Evolutionary conservation across 129 eudicot genomes (phyloP).

Genomic region (Pittosporum tobira): DNA sequence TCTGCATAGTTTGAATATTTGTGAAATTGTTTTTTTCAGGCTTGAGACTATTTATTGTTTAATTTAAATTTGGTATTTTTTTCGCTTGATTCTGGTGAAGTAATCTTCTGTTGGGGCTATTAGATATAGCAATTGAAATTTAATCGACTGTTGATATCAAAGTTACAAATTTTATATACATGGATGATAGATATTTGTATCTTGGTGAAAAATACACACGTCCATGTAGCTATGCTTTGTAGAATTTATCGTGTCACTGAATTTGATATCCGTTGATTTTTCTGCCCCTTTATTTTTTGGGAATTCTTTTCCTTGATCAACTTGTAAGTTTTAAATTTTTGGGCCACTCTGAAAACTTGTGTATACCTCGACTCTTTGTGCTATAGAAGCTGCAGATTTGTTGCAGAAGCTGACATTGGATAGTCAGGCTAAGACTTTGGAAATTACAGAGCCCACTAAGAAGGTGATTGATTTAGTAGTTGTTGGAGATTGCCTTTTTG

Average conservation of each 20-base stretch:
- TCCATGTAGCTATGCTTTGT: too few species aligned
- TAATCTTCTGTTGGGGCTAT: too few species aligned
- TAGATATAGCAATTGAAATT: too few species aligned
- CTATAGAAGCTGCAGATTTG: constrained; percentile 73
- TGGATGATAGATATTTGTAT: too few species aligned
- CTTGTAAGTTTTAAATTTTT: neutral
- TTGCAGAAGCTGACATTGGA: constrained; percentile 75
- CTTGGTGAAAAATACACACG: too few species aligned
- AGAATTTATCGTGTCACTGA: neutral
- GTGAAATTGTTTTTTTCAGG: neutral
- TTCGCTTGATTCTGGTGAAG: neutral
- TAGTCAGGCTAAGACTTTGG: constrained; percentile 51
- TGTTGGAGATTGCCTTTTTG: neutral
- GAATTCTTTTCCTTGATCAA: neutral
- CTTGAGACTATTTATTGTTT: neutral
- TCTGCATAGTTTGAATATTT: neutral
- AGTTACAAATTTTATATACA: too few species aligned
- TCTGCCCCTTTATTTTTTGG: neutral
- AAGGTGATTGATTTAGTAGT: constrained; percentile 38
- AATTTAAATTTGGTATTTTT: neutral
- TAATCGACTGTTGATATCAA: too few species aligned
- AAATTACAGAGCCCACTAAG: constrained; percentile 53
- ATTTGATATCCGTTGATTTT: neutral
- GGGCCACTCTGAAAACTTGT: neutral
- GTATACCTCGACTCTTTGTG: constrained; percentile 24